Conservation (phyloP, 2,329 filamentous ascomycete genomes). For the Rhynchosporium graminicola region DNA sequence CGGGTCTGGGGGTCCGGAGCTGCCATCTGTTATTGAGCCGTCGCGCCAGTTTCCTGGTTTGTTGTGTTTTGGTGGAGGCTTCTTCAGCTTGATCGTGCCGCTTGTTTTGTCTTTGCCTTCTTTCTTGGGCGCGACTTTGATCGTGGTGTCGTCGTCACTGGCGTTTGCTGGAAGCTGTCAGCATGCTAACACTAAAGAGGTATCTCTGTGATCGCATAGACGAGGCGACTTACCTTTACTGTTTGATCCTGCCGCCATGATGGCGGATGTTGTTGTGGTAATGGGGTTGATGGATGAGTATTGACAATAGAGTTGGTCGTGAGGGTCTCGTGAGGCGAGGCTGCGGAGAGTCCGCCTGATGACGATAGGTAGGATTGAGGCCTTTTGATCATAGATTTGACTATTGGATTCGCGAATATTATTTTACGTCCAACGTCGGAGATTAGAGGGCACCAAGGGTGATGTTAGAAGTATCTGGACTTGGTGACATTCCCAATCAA, state of each 20-base stretch:
- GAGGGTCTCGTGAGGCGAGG: no score
- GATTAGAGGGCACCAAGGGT: no score
- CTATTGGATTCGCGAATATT: no score
- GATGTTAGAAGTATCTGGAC: no score
- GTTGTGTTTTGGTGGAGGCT: constrained; percentile 59
- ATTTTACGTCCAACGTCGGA: no score
- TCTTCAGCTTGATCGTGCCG: constrained; percentile 63
- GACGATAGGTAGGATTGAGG: no score
- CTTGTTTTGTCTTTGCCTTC: constrained; percentile 44
- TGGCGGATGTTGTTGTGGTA: neutral
- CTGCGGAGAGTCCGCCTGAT: no score
- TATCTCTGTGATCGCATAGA: neutral
- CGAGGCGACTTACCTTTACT: constrained; percentile 21
- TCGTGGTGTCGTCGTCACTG: constrained; percentile 58
- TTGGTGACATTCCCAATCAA: no score
- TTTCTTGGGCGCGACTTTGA: constrained; percentile 58
- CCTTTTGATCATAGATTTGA: no score
- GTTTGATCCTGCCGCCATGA: constrained; percentile 19
- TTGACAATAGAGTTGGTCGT: no score
- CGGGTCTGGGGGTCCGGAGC: neutral
- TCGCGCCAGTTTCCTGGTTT: constrained; percentile 74
- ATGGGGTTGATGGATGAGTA: no score
- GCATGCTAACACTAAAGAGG: neutral
- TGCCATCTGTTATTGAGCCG: constrained; percentile 63
- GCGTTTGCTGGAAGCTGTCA: constrained; percentile 17